A percentile compares a stretch with the other conserved stretches of the same genome.
phyloP scores from a whole-genome alignment of 352 stramenopile genomes.

The Globisporangium perplexum region DNA sequence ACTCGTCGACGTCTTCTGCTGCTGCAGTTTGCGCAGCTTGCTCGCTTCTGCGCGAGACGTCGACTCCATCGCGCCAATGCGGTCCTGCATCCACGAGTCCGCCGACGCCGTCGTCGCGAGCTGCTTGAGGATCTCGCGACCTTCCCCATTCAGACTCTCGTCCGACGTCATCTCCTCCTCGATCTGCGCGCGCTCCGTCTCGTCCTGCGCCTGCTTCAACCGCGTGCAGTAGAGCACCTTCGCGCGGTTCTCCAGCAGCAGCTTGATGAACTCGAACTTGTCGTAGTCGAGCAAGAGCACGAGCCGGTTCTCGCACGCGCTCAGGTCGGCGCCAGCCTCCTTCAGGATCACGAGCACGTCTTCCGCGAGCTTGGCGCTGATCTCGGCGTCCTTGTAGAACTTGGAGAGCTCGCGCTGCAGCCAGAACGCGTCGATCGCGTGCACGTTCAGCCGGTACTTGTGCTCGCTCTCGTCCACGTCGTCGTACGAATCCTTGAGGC shows the following conservation, averaged over 20 bases:
- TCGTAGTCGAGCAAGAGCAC: constrained; percentile 97
- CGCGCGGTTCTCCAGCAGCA: constrained; percentile 93
- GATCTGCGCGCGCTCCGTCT: constrained; percentile 87
- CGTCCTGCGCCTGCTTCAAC: constrained; percentile 94
- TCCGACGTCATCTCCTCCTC: constrained; percentile 85
- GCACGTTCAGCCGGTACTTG: constrained; percentile 86
- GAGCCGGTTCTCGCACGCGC: constrained; percentile 95
- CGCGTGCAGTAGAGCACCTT: constrained; percentile 97
- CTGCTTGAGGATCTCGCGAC: constrained; percentile 87
- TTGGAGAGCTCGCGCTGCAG: constrained; percentile 95
- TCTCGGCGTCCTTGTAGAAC: constrained; percentile 95
- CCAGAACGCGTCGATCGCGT: constrained; percentile 98
- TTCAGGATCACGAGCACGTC: constrained; percentile 82
- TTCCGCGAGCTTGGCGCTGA: constrained; percentile 89
- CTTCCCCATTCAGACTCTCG: constrained; percentile 86
- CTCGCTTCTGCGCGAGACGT: constrained; percentile 79
- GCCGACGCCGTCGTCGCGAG: constrained; percentile 86
- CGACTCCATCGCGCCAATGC: constrained; percentile 81
- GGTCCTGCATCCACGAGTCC: constrained; percentile 94
- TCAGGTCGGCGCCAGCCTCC: constrained; percentile 61
- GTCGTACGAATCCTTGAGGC: constrained; percentile 64
- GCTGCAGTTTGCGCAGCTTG: constrained; percentile 73
- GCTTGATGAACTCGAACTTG: constrained; percentile 99
- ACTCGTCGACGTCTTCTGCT: constrained; percentile 27
- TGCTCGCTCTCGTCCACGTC: constrained; percentile 61